Evolutionary conservation across 2,329 filamentous ascomycete species (phyloP).

Genomic region (Pseudopyricularia cyperi): DNA sequence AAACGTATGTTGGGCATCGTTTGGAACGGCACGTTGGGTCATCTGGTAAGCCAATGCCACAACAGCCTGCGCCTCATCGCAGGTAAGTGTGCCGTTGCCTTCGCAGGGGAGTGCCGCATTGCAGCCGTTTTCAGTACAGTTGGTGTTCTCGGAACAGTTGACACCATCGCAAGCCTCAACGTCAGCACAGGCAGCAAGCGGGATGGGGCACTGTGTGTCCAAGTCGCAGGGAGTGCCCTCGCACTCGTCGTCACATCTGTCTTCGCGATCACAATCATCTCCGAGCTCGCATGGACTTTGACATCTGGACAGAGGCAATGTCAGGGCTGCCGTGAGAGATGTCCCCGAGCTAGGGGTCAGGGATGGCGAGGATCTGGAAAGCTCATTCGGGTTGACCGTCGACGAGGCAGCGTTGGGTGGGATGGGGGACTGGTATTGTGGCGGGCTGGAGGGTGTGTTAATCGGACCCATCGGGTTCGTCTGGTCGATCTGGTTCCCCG

Average conservation of each 20-base stretch:
- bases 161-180: conserved; percentile 9
- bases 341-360: neutral
- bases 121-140: conserved; percentile 10
- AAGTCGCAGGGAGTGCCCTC: neutral
- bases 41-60: neutral
- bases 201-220: neutral
- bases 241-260: neutral
- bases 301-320: neutral
- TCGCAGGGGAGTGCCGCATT: neutral
- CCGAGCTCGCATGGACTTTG: neutral
- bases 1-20: neutral
- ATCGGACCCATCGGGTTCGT: too few relatives aligned
- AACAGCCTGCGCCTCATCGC: neutral
- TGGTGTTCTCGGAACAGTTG: conserved; percentile 7
- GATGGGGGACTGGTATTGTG: neutral
- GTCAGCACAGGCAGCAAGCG: conserved; percentile 4
- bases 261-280: neutral
- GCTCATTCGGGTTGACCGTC: neutral
- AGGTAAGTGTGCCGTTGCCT: conserved; percentile 7
- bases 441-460: too few relatives aligned
- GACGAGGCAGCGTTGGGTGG: neutral
- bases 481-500: too few relatives aligned
- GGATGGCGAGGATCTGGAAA: neutral
- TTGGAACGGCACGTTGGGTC: neutral
- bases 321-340: neutral